Base-by-base conservation (phyloP, 176 grass and related monocot genomes). In the Ensete glaucum region DNA sequence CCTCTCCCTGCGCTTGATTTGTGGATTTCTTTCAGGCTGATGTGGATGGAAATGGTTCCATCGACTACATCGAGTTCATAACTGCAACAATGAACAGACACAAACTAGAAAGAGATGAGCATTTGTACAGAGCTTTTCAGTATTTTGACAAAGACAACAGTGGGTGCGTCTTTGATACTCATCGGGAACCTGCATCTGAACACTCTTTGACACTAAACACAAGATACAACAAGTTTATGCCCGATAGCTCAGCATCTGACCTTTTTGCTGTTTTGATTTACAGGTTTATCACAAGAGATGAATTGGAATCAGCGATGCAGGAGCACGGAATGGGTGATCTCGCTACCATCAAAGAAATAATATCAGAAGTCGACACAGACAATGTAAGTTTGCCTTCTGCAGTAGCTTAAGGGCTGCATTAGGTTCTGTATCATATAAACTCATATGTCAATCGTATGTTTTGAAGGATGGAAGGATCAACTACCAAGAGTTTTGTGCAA, bases 111-210 rank as follows among this genome's bases (percentile, higher is more conserved):
- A 87, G 81, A 83, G 95, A 99, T 19, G 95, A 94, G 64, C 86
- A 99, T 81, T 70, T 99, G 64, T 94, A 89, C 73, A 91, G 87
- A 78, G 95, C 95, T 58, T 99, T 99, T 79, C 87, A 78, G 65
- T 99, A 94, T 78, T 99, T 99, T 16, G 95, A 99, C 73, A 99
- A 99, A 91, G 95, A 99, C 72, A 94, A 62, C 71, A 99, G 95
- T 22, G 95, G 87, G 90, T 93, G 62, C 69, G 90, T 70, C 48
- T 67, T 78, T 55, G 62, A 65, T 73, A 17, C 60, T 24, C 17
- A 11, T 16, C 54, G 14, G 19, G 13, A 21, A 19, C 2, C n/a
- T 76, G 16, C 62, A 64, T 53, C 11, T 54, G 7, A 9, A 73
- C 73, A 20, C 55, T 27, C 55, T 79, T 11, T 6, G 34, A 43